Percentiles rank a stretch among this genome's conserved stretches.
Evolutionary conservation across 129 eudicot genomes (phyloP).

Genomic region (Flaveria robusta): DNA sequence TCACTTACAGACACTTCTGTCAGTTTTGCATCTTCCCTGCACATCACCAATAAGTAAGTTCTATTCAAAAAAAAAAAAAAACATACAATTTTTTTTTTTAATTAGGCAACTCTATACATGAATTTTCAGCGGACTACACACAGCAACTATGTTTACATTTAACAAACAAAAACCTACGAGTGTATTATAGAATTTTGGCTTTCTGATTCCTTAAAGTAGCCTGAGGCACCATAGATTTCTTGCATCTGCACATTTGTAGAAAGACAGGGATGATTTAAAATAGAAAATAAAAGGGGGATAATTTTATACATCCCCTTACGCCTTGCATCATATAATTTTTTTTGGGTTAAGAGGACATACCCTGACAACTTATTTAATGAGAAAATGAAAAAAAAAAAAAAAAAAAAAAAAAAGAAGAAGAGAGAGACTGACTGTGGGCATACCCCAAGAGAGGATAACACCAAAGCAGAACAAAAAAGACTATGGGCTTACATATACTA

Average conservation of each 20-base stretch:
- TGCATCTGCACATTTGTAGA: slow-evolving; percentile 67
- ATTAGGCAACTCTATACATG: neutral
- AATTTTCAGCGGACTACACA: neutral
- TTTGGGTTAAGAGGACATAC: too few relatives aligned
- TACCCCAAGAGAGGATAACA: too few relatives aligned
- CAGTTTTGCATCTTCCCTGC: slow-evolving; percentile 59
- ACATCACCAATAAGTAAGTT: slow-evolving; percentile 4
- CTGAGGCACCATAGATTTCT: slow-evolving; percentile 91
- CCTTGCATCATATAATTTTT: neutral
- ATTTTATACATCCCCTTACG: neutral
- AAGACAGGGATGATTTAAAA: slow-evolving; percentile 13
- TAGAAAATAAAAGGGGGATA: neutral
- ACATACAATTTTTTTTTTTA: neutral
- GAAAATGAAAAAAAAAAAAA: too few relatives aligned
- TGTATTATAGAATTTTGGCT: slow-evolving; percentile 38
- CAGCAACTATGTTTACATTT: neutral
- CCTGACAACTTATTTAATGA: too few relatives aligned
- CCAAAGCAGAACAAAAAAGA: too few relatives aligned
- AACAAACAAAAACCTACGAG: slow-evolving; percentile 43
- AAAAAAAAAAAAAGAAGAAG: too few relatives aligned
- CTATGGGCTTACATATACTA: too few relatives aligned
- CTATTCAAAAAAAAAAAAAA: neutral
- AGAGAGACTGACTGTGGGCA: too few relatives aligned
- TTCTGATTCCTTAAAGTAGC: slow-evolving; percentile 76
- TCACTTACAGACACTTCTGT: slow-evolving; percentile 91